Evolutionary conservation across 148 eudicot species (phyloP).

Genomic region (Camellia japonica): DNA sequence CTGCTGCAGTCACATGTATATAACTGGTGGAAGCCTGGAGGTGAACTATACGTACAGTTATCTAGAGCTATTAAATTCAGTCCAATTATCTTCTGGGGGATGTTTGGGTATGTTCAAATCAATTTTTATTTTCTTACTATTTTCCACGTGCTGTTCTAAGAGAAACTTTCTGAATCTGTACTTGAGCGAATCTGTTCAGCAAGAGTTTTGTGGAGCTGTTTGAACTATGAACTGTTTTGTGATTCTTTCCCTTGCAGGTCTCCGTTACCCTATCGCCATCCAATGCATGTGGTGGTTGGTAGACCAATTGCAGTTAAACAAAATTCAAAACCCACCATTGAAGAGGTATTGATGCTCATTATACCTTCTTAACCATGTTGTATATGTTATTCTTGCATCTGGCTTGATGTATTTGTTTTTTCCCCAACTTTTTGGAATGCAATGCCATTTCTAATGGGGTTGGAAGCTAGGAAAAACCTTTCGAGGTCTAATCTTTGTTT

Average conservation of each 20-base stretch:
- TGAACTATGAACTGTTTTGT: neutral
- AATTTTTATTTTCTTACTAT: neutral
- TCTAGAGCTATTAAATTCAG: conserved; percentile 67
- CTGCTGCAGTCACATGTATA: conserved; percentile 63
- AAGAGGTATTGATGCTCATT: conserved; percentile 51
- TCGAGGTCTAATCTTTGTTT: no score
- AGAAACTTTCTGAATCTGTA: neutral
- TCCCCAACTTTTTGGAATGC: no score
- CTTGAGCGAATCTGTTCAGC: neutral
- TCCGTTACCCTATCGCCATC: conserved; percentile 58
- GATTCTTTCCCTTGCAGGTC: conserved; percentile 45
- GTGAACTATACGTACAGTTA: conserved; percentile 51
- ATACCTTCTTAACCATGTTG: neutral
- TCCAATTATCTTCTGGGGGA: conserved; percentile 80
- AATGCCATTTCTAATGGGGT: no score
- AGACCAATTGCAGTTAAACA: conserved; percentile 63
- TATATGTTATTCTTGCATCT: neutral
- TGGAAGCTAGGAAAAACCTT: no score
- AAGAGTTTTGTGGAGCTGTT: neutral
- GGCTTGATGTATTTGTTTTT: no score
- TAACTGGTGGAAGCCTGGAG: conserved; percentile 90
- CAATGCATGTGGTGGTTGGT: conserved; percentile 85
- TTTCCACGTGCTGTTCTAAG: neutral
- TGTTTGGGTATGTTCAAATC: conserved; percentile 57
- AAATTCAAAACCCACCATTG: conserved; percentile 58